Percentiles rank a stretch among this genome's conserved stretches.
Evolutionary conservation across 495 filamentous ascomycete genomes (phyloP).

Genomic region (Staphylotrichum longicolle): DNA sequence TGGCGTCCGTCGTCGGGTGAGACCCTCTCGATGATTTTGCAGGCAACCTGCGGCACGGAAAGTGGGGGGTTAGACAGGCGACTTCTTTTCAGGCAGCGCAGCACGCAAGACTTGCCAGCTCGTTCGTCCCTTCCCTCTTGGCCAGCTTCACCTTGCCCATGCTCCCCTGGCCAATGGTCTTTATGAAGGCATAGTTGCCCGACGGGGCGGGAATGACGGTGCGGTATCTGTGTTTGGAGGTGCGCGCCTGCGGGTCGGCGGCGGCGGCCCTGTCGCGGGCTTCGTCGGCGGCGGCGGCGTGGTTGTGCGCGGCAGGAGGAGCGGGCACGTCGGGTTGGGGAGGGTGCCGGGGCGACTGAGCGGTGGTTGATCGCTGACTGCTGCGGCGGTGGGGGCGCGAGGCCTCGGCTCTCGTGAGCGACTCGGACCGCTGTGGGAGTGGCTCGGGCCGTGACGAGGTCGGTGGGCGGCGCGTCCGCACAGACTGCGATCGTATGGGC

Average conservation of each 20-base stretch:
- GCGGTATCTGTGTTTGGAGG: slow-evolving; percentile 59
- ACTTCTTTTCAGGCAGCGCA: neutral
- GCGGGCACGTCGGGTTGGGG: slow-evolving; percentile 53
- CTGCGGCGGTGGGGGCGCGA: slow-evolving; percentile 46
- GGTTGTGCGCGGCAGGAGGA: slow-evolving; percentile 47
- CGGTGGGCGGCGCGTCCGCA: slow-evolving; percentile 36
- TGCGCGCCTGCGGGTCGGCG: slow-evolving; percentile 41
- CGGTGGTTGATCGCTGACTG: slow-evolving; percentile 35
- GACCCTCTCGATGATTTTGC: slow-evolving; percentile 93
- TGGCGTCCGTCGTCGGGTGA: slow-evolving; percentile 75
- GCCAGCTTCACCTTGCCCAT: slow-evolving; percentile 96
- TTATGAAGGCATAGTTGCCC: slow-evolving; percentile 88
- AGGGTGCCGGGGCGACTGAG: slow-evolving; percentile 29
- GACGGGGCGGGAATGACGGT: slow-evolving; percentile 80
- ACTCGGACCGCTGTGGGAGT: slow-evolving; percentile 34
- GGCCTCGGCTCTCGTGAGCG: slow-evolving; percentile 38
- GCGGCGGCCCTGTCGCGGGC: slow-evolving; percentile 37
- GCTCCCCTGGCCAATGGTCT: slow-evolving; percentile 95
- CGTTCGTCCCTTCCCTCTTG: slow-evolving; percentile 73
- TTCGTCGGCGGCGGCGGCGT: slow-evolving; percentile 47
- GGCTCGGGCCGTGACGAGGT: slow-evolving; percentile 33
- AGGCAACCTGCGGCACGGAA: slow-evolving; percentile 67
- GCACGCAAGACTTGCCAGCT: slow-evolving; percentile 66
- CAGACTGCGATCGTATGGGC: slow-evolving; percentile 39
- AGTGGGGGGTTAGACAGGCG: slow-evolving; percentile 19